phyloP scores from a whole-genome alignment of 2,329 filamentous ascomycete species.

The Colletotrichum sidae region DNA sequence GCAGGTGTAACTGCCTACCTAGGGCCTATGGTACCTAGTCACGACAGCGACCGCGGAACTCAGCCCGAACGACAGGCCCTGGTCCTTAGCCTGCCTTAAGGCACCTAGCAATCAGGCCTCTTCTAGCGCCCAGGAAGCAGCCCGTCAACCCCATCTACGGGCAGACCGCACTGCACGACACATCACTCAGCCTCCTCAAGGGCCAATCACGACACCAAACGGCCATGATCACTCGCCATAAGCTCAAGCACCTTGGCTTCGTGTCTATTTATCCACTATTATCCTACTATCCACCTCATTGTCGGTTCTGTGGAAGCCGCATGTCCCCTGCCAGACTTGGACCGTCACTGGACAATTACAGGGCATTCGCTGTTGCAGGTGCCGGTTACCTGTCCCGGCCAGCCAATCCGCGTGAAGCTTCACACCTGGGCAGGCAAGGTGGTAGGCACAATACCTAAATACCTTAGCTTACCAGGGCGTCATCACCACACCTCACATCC shows the following conservation, averaged over 20 bases:
- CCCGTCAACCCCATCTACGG: slow-evolving; percentile 30
- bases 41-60: slow-evolving; percentile 23
- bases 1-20: too few relatives aligned
- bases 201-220: slow-evolving; percentile 27
- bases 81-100: slow-evolving; percentile 14
- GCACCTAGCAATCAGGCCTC: too few relatives aligned
- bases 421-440: background rate
- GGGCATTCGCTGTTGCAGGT: slow-evolving; percentile 22
- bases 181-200: slow-evolving; percentile 26
- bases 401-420: slow-evolving; percentile 20
- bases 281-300: slow-evolving; percentile 12
- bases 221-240: slow-evolving; percentile 10
- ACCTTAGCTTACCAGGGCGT: slow-evolving; percentile 18
- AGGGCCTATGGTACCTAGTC: too few relatives aligned
- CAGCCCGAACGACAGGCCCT: slow-evolving; percentile 29
- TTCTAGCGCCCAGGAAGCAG: slow-evolving; percentile 32
- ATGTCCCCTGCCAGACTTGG: background rate
- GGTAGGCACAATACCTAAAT: slow-evolving; percentile 3
- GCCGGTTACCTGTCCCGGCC: slow-evolving; percentile 28
- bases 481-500: slow-evolving; percentile 7
- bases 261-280: slow-evolving; percentile 12
- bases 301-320: slow-evolving; percentile 16
- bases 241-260: slow-evolving; percentile 14
- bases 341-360: slow-evolving; percentile 31
- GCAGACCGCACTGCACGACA: slow-evolving; percentile 35